phyloP scores from a whole-genome alignment of 495 filamentous ascomycete species.

The Neurospora sp. region DNA sequence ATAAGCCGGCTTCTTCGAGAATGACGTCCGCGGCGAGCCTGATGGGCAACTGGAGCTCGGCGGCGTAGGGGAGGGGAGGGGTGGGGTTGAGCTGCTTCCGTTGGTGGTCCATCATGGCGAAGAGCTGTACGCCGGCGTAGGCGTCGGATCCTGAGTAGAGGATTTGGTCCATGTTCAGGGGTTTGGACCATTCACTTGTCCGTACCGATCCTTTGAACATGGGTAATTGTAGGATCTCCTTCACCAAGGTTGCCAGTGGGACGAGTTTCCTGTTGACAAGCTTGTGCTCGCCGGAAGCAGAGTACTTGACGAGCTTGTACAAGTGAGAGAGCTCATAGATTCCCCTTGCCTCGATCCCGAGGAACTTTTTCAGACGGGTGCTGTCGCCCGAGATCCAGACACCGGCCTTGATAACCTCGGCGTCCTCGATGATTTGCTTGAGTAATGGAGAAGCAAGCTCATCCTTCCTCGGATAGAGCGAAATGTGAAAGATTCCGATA shows the following conservation, averaged over 20 bases:
- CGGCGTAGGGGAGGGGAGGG: conserved; percentile 58
- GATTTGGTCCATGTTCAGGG: conserved; percentile 55
- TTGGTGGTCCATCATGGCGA: conserved; percentile 55
- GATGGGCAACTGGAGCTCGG: conserved; percentile 56
- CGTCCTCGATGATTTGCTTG: conserved; percentile 57
- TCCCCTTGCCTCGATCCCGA: conserved; percentile 51
- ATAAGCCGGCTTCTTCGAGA: conserved; percentile 17
- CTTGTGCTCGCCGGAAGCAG: conserved; percentile 30
- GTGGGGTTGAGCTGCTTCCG: conserved; percentile 51
- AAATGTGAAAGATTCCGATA: conserved; percentile 75
- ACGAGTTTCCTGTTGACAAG: conserved; percentile 58
- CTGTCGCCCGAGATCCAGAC: conserved; percentile 67
- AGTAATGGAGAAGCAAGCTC: conserved; percentile 61
- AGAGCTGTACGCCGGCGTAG: conserved; percentile 70
- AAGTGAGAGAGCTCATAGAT: conserved; percentile 74
- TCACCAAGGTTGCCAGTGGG: conserved; percentile 53
- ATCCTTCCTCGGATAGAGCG: conserved; percentile 44
- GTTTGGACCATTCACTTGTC: conserved; percentile 57
- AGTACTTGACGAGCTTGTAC: conserved; percentile 61
- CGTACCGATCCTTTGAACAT: conserved; percentile 66
- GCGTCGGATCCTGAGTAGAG: conserved; percentile 76
- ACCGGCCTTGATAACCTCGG: conserved; percentile 63
- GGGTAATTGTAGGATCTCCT: conserved; percentile 65
- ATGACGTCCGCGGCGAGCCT: conserved; percentile 29
- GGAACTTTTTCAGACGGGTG: conserved; percentile 54